phyloP scores from a whole-genome alignment of 768 basidiomycete genomes.

The Tubosaeta sp. region DNA sequence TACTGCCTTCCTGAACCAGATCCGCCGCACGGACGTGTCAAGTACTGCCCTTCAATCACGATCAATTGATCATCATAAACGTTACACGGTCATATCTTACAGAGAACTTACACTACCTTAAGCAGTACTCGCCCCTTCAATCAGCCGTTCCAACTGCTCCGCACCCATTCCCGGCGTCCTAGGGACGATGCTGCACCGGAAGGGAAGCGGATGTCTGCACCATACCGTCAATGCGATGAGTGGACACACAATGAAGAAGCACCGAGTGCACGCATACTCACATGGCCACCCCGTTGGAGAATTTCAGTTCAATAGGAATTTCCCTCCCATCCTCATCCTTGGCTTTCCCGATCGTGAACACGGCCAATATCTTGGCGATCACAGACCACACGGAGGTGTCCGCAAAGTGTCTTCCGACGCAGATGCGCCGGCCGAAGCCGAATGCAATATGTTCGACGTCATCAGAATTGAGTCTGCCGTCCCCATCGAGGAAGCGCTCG shows the following conservation, averaged over 20 bases:
- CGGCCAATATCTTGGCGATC: slow-evolving; percentile 16
- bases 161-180: slow-evolving; percentile 7
- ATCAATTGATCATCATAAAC: not conserved
- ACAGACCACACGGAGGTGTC: slow-evolving; percentile 22
- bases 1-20: no score
- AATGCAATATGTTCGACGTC: slow-evolving; percentile 11
- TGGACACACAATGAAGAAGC: not conserved
- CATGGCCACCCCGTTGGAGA: slow-evolving; percentile 2
- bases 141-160: slow-evolving; percentile 8
- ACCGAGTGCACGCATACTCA: slow-evolving; percentile 2
- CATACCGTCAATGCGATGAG: not conserved
- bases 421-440: slow-evolving; percentile 30
- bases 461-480: slow-evolving; percentile 16
- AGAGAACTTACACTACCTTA: not conserved
- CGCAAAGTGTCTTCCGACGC: slow-evolving; percentile 26
- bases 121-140: slow-evolving; percentile 9
- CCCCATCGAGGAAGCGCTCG: slow-evolving; percentile 36
- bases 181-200: slow-evolving; percentile 11
- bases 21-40: not conserved
- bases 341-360: slow-evolving; percentile 13
- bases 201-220: slow-evolving; percentile 15
- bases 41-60: not conserved
- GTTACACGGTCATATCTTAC: not conserved
- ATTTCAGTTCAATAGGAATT: slow-evolving; percentile 15
- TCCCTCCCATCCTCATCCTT: slow-evolving; percentile 18